Base-by-base conservation (phyloP, 352 stramenopile genomes). In the Phytopythium oedochilum region DNA sequence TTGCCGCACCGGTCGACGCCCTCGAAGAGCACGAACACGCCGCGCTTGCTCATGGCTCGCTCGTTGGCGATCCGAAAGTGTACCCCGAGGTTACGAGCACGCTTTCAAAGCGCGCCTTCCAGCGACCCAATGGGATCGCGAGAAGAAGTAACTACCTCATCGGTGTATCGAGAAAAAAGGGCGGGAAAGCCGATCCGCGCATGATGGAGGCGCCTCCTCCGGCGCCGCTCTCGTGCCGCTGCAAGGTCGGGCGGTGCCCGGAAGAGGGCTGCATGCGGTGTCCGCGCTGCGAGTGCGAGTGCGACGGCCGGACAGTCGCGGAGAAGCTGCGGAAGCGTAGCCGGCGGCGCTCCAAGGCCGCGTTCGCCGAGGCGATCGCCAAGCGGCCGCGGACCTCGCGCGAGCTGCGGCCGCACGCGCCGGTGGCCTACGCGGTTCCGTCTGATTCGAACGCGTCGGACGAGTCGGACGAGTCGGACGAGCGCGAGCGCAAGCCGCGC, bases 1-100 rank as follows among this genome's bases (percentile, higher is more conserved):
- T 99, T 99, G 58, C 98, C 98, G 71, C 96, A 99, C 39, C 97
- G 83, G 73, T 99, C 98, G 9, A 99, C 89, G 61, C 98, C 98
- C 76, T 99, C 98, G 59, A 99, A 95, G 26, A 99, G 78, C 59
- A 99, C 95, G 61, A 99, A 99, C 25, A 96, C 90, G 29, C 97
- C 97, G 48, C 97, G 93, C n/a, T 69, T 70, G 34, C 40, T 49
- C 55, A 64, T 77, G 32, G 7, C 53, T 4, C 29, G 18, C 14
- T n/a, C 18, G 2, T 9, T 39, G 39, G 36, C 9, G 39, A 10
- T 9, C 29, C 29, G 29, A 32, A 5, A 32, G 29, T 32, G 29
- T 9, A 9, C 29, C 5, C 29, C 29, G 9, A 32, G 9, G 18
- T 45, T 20, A 14, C 3, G 25, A 22, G 23, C 11, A 45, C 5